Percentiles rank a stretch among this genome's conserved stretches.
phyloP scores from a whole-genome alignment of 2,329 filamentous ascomycete genomes.

The Trichoderma sp. region DNA sequence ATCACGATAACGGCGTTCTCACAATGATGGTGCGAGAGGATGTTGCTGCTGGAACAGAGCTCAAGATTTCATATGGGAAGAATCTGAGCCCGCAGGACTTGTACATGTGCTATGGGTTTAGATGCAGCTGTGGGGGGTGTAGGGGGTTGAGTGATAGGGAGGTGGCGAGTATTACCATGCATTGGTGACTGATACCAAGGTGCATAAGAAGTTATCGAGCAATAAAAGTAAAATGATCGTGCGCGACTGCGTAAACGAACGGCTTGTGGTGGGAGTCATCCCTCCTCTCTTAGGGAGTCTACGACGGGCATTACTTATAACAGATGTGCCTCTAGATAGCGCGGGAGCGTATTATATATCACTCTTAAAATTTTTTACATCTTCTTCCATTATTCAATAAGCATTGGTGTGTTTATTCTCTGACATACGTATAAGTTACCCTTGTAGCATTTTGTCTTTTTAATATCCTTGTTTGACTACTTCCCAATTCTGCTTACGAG shows the following conservation, averaged over 20 bases:
- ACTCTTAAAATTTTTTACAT: background rate
- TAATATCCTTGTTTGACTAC: background rate
- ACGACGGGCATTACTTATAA: fast-evolving
- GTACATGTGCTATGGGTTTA: slow-evolving; percentile 52
- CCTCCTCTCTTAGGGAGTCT: background rate
- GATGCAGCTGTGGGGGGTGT: slow-evolving; percentile 54
- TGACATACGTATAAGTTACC: background rate
- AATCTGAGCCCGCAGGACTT: slow-evolving; percentile 39
- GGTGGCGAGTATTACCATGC: background rate
- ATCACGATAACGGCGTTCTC: slow-evolving; percentile 38
- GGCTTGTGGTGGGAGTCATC: background rate
- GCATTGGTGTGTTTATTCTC: background rate
- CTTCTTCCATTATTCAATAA: background rate
- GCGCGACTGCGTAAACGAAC: background rate
- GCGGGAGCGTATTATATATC: background rate
- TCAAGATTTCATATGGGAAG: slow-evolving; percentile 53
- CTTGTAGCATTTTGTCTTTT: background rate
- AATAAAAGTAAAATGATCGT: background rate
- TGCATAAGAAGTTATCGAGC: fast-evolving
- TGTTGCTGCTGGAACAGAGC: slow-evolving; percentile 48
- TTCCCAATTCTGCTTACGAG: background rate
- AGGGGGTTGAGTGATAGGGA: slow-evolving; percentile 28
- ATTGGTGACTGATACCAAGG: background rate
- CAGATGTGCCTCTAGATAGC: background rate
- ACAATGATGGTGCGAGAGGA: slow-evolving; percentile 41